Evolutionary conservation across 2,329 filamentous ascomycete species (phyloP).

Genomic region (Fusarium brachygibbosum): DNA sequence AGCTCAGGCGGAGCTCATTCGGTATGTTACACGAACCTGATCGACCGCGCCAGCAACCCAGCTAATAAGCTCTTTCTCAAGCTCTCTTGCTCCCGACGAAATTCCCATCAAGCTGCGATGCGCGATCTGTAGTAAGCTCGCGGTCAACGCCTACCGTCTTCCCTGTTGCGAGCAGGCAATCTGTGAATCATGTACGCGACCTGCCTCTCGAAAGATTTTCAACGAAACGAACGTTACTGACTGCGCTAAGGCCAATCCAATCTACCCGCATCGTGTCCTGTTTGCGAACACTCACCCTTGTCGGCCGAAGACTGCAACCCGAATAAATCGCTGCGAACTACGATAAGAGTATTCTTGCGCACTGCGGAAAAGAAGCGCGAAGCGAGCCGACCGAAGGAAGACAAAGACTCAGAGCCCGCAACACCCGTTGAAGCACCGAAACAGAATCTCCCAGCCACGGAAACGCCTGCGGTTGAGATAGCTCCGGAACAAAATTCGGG

Average conservation of each 20-base stretch:
- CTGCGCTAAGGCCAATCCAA: constrained; percentile 75
- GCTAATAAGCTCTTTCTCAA: constrained; percentile 55
- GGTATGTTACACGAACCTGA: constrained; percentile 53
- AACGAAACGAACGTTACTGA: constrained; percentile 14
- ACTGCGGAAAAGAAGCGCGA: constrained; percentile 92
- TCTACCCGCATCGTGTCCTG: constrained; percentile 84
- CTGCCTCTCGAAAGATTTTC: not conserved
- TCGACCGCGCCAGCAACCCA: constrained; percentile 12
- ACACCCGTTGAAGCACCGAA: constrained; percentile 60
- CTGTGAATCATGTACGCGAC: constrained; percentile 80
- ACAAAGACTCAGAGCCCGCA: constrained; percentile 56
- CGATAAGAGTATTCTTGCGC: constrained; percentile 90
- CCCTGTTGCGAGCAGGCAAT: constrained; percentile 97
- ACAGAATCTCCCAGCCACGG: constrained; percentile 50
- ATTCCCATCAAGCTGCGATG: constrained; percentile 97
- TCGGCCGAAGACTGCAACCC: constrained; percentile 88
- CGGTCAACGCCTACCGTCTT: constrained; percentile 89
- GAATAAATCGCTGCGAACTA: constrained; percentile 91
- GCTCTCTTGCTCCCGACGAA: constrained; percentile 82
- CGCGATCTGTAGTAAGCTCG: constrained; percentile 91
- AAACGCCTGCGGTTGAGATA: constrained; percentile 39
- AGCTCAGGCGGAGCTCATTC: constrained; percentile 71
- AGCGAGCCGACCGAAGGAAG: constrained; percentile 67
- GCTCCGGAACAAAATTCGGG: constrained; percentile 30
- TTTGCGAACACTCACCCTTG: constrained; percentile 92